Base-by-base conservation (phyloP, 2,329 filamentous ascomycete species). In the Hirsutella minnesotensis region DNA sequence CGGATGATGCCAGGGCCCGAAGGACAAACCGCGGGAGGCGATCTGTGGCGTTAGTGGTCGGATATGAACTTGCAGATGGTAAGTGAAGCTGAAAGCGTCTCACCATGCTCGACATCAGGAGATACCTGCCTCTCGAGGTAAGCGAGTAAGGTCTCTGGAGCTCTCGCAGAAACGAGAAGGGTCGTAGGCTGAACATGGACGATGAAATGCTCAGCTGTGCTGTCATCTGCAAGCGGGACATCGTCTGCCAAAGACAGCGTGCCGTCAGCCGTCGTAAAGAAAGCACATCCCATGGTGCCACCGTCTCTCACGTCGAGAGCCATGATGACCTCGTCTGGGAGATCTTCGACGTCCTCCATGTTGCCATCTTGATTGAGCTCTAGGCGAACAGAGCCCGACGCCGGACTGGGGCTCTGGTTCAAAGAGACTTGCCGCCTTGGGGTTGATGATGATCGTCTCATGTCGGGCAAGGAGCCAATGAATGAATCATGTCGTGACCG, bases 191-290 rank as follows among this genome's bases (percentile, higher is more conserved):
- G 69, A 12, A 65, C 60, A 42, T 77, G 68, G 9, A 73, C 51
- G 35, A 80, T 56, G 18, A 81, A 61, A 4, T 72, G 78, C 46
- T 85, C 77, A n/a, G 83, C 65, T 12, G 81, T 65, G 30, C 86
- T 79, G n/a, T 77, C 58, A n/a, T 77, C 79, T 4, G 80, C 82
- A 50, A 78, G 69, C 15, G 75, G 70, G 9, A 86, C 71, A 51
- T 95, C 89, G 56, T 90, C 80, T 56, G 94, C 79, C 36, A 95
- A 69, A 45, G 76, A 82, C 3, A 95, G 61, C 30, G 71, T 77
- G 53, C 85, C 80, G 33, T 87, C 77, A 21, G 72, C 65, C 5
- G 81, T 79, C 38, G 81, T 68, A 56, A 90, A 95, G 56, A 90
- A 94, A 38, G 86, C 82, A 58, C 88, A 95, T 1, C 90, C 90